A percentile compares a stretch with the other conserved stretches of the same genome.
Evolutionary conservation across 257 asterid genomes (phyloP).

Genomic region (Anisodus tanguticus): DNA sequence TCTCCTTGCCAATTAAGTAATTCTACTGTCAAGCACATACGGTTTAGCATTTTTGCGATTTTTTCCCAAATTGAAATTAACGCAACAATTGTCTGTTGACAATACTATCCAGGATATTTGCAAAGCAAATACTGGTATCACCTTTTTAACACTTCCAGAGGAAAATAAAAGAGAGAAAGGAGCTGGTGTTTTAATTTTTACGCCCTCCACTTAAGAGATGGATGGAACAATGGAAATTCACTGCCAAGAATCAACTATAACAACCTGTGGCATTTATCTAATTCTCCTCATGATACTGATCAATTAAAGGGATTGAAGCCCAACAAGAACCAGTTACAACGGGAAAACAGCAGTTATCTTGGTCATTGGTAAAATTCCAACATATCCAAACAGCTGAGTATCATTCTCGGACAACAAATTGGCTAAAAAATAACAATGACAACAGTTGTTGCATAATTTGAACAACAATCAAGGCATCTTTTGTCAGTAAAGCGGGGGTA

Average conservation of each 20-base stretch:
- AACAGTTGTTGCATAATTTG: background rate
- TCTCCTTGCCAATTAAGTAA: background rate
- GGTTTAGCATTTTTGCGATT: background rate
- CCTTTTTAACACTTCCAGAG: too few relatives aligned
- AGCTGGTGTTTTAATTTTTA: background rate
- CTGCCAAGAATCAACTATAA: background rate
- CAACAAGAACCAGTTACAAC: background rate
- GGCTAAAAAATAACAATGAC: conserved; percentile 15
- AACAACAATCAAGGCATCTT: conserved; percentile 31
- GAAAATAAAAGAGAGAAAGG: background rate
- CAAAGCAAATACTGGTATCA: background rate
- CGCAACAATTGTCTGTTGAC: background rate
- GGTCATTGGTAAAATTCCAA: background rate
- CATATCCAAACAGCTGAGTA: conserved; percentile 14
- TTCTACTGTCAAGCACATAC: background rate
- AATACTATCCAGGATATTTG: background rate
- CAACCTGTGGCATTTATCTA: background rate
- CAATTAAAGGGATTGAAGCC: background rate
- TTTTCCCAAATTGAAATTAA: background rate
- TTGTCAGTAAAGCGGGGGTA: conserved; percentile 29
- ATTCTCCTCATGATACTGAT: background rate
- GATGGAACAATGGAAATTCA: background rate
- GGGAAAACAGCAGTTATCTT: background rate
- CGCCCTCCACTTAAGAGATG: background rate
- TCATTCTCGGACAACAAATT: background rate